Evolutionary conservation across 257 asterid species (phyloP).

Genomic region (Lithospermum erythrorhizon): DNA sequence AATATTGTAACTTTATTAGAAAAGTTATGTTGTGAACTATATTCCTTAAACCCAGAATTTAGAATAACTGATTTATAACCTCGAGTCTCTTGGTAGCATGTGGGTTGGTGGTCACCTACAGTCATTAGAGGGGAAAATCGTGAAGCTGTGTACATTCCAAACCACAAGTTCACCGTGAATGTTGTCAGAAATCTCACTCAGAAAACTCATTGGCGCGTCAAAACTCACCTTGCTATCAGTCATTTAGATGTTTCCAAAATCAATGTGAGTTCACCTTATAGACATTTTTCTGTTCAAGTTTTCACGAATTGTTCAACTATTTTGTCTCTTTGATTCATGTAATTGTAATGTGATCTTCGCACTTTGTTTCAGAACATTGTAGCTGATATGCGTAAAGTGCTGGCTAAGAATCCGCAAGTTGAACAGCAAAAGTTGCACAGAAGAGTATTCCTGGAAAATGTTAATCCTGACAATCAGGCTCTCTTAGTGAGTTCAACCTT

Average conservation of each 20-base stretch:
- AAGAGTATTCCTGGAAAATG: slow-evolving; percentile 73
- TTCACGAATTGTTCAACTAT: slow-evolving; percentile 4
- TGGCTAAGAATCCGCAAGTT: slow-evolving; percentile 87
- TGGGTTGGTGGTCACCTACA: slow-evolving; percentile 98
- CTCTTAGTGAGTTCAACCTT: slow-evolving; percentile 52
- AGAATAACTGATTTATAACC: neutral
- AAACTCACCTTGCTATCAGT: slow-evolving; percentile 80
- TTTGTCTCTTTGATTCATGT: slow-evolving; percentile 6
- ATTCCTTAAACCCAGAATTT: neutral
- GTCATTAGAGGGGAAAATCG: slow-evolving; percentile 94
- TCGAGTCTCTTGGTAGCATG: slow-evolving; percentile 38
- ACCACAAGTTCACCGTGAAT: slow-evolving; percentile 86
- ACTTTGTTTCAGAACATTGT: slow-evolving; percentile 49
- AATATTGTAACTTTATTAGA: neutral
- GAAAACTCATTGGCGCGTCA: slow-evolving; percentile 91
- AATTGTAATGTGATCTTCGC: slow-evolving; percentile 12
- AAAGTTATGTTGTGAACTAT: neutral
- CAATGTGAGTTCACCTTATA: slow-evolving; percentile 43
- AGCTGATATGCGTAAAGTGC: slow-evolving; percentile 94
- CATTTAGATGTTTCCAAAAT: slow-evolving; percentile 87
- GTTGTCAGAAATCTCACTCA: slow-evolving; percentile 83
- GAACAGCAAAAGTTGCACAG: slow-evolving; percentile 90
- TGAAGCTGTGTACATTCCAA: slow-evolving; percentile 94
- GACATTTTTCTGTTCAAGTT: neutral
- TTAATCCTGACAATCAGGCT: slow-evolving; percentile 84